A percentile compares a stretch with the other conserved stretches of the same genome.
Conservation (phyloP, 257 asterid genomes). For the Scutellaria minor region DNA sequence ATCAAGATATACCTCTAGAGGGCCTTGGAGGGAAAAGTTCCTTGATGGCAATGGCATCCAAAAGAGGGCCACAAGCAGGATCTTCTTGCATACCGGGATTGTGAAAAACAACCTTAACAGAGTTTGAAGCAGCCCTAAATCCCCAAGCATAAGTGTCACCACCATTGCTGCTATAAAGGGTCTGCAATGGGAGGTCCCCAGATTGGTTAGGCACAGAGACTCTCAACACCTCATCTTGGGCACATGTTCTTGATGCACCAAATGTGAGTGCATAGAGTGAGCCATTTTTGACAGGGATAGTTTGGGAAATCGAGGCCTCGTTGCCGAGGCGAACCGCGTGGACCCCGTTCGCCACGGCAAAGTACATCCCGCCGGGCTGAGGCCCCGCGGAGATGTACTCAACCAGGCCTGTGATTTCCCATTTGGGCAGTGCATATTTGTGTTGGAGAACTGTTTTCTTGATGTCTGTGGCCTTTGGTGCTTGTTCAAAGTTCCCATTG, state of each 20-base stretch:
- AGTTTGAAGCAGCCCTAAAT: constrained; percentile 56
- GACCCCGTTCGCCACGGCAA: constrained; percentile 77
- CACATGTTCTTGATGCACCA: constrained; percentile 89
- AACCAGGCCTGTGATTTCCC: constrained; percentile 79
- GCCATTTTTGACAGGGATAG: constrained; percentile 65
- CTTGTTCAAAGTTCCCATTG: constrained; percentile 84
- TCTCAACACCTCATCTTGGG: constrained; percentile 81
- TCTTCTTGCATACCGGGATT: constrained; percentile 87
- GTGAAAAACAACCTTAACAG: constrained; percentile 58
- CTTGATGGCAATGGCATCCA: constrained; percentile 89
- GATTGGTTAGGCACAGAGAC: constrained; percentile 67
- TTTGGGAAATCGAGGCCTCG: constrained; percentile 82
- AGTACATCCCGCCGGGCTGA: constrained; percentile 95
- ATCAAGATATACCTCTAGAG: constrained; percentile 48
- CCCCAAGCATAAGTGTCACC: constrained; percentile 92
- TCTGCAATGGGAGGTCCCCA: constrained; percentile 85
- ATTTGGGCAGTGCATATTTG: constrained; percentile 67
- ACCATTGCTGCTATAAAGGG: constrained; percentile 76
- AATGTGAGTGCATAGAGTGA: constrained; percentile 83
- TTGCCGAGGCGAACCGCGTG: constrained; percentile 93
- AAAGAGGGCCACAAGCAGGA: constrained; percentile 89
- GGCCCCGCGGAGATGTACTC: constrained; percentile 95
- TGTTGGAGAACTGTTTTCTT: constrained; percentile 66
- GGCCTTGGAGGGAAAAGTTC: constrained; percentile 63
- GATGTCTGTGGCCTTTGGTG: constrained; percentile 57